Base-by-base conservation (phyloP, 2,329 filamentous ascomycete species). In the Exophiala spinifera region DNA sequence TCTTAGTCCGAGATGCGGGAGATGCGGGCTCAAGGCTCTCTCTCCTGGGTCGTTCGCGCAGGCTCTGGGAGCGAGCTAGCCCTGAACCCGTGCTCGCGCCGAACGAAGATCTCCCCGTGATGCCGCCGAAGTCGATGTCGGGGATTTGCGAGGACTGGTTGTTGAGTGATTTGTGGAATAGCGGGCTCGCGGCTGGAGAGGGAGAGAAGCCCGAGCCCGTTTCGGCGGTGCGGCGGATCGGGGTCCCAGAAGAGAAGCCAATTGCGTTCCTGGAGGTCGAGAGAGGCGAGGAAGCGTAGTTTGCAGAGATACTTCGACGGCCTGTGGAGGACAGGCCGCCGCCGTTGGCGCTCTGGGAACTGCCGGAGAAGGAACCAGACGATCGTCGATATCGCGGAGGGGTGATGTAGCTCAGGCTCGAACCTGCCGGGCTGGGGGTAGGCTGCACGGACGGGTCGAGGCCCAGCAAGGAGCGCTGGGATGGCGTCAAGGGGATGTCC, bases 401-500 rank as follows among this genome's bases (percentile, higher is more conserved):
- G 0, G 92, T 96, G 64, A 87, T 84, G 39, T 87, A 85, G 31
- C 49, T 42, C 7, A 37, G 40, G 8, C 40, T 39, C 21, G 53
- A 48, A 14, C 34, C 54, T 49, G 81, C 79, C 1, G 89, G 86
- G 0, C 86, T 87, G 0, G 74, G 69, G 0, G 87, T 72, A 2
- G 79, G 78, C 56, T 78, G 82, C 1, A 86, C 82, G 55, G 79
- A 82, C 2, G 89, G 86, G 36, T 86, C 81, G 3, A 99, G 82
- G 45, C 91, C 91, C 48, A 99, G 83, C 13, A 96, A 81, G 60
- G 85, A 80, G 57, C 92, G 87, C 75, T 97, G 94, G 11, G 85
- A 84, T n/a, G 89, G 86, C 1, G 92, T 96, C 62, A 99, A 81
- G 57, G 92, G 85, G 47, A 99, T 95, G 70, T 99, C 94, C 70